Percentiles rank a stretch among this genome's conserved stretches.
Conservation (phyloP, 148 eudicot genomes). For the Nyssa sinensis region DNA sequence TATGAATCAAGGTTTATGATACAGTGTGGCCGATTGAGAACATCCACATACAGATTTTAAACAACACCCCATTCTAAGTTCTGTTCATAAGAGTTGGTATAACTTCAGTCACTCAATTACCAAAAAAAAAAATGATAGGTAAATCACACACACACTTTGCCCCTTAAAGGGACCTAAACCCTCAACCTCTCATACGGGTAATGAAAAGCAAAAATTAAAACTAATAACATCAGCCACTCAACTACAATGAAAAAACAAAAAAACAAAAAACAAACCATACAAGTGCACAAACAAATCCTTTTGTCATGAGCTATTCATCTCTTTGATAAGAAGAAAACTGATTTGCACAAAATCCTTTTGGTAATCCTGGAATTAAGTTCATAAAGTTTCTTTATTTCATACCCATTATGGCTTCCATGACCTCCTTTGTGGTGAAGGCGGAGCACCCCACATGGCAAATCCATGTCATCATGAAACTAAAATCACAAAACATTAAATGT, state of each 20-base stretch:
- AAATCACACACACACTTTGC: too few relatives aligned
- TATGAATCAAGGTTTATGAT: neutral
- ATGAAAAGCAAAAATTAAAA: too few relatives aligned
- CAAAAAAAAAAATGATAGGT: too few relatives aligned
- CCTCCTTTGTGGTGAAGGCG: constrained; percentile 72
- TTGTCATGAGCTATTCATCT: neutral
- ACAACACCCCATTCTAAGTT: neutral
- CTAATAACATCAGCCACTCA: neutral
- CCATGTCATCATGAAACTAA: constrained; percentile 93
- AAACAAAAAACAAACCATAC: neutral
- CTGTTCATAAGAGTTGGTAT: neutral
- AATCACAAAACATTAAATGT: constrained; percentile 9
- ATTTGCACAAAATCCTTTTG: neutral
- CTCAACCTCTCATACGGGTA: too few relatives aligned
- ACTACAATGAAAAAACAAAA: too few relatives aligned
- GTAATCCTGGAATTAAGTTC: neutral
- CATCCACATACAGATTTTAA: neutral
- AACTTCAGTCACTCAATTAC: neutral
- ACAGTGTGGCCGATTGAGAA: neutral
- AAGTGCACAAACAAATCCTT: neutral
- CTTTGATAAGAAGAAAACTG: neutral
- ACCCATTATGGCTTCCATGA: constrained; percentile 93
- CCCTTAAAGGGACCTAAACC: too few relatives aligned
- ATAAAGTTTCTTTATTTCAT: constrained; percentile 17
- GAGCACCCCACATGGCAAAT: constrained; percentile 83